These are phyloP conservation scores for Fusarium zealandicum DNA, from an alignment of 2,329 filamentous ascomycete genomes.

Conservation along the genomic window DNA sequence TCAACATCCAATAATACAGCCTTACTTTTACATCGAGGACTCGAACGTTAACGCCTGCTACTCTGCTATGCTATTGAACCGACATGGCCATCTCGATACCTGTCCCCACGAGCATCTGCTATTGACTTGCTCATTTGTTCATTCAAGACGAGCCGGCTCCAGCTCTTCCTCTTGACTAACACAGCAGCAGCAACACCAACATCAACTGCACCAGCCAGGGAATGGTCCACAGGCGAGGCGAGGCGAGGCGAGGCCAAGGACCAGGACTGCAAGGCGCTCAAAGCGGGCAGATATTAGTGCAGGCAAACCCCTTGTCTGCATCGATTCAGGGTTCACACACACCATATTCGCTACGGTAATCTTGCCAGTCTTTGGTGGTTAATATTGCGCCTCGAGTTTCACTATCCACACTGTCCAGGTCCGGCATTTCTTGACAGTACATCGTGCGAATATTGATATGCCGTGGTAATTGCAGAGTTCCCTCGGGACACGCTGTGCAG, in stretches of 20 bases:
- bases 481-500: background rate
- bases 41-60: background rate
- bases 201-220: slow-evolving; percentile 25
- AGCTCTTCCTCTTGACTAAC: background rate
- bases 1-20: background rate
- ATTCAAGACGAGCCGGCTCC: too few relatives aligned
- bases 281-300: slow-evolving; percentile 34
- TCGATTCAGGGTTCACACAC: slow-evolving; percentile 35
- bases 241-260: too few relatives aligned
- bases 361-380: slow-evolving; percentile 11
- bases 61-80: too few relatives aligned
- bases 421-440: too few relatives aligned
- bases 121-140: too few relatives aligned
- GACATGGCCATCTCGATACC: too few relatives aligned
- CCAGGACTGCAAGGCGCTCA: slow-evolving; percentile 36
- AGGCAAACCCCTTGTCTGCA: slow-evolving; percentile 34
- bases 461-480: too few relatives aligned
- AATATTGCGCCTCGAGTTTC: slow-evolving; percentile 21
- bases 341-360: slow-evolving; percentile 18
- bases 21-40: slow-evolving; percentile 1
- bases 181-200: slow-evolving; percentile 20
- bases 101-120: too few relatives aligned
- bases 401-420: background rate
- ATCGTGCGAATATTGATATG: too few relatives aligned
- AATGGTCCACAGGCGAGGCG: too few relatives aligned